Percentiles rank a stretch among this genome's conserved stretches.
Evolutionary conservation across 148 eudicot genomes (phyloP).

Genomic region (Chenopodium album): DNA sequence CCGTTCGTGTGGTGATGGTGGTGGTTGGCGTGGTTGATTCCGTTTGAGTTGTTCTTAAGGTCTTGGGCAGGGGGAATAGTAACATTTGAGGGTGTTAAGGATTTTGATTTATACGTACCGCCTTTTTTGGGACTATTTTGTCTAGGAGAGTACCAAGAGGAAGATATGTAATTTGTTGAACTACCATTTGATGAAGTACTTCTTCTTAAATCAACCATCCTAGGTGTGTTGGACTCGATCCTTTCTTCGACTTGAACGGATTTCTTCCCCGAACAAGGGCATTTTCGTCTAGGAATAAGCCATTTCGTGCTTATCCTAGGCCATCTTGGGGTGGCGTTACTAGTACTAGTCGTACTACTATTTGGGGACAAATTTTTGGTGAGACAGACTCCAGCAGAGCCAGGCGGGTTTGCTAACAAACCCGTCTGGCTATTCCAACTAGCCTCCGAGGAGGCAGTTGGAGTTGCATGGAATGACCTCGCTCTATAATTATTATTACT

Average conservation of each 20-base stretch:
- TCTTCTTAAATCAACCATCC: slow-evolving; percentile 30
- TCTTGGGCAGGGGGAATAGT: neutral
- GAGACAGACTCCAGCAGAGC: slow-evolving; percentile 33
- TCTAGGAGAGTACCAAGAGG: slow-evolving; percentile 30
- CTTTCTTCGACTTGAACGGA: slow-evolving; percentile 53
- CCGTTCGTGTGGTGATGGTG: neutral
- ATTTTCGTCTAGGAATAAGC: slow-evolving; percentile 46
- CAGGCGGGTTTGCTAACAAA: slow-evolving; percentile 54
- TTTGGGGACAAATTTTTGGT: slow-evolving; percentile 28
- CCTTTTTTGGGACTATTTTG: slow-evolving; percentile 30
- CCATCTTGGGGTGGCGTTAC: slow-evolving; percentile 10
- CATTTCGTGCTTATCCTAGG: slow-evolving; percentile 40
- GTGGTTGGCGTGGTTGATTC: neutral
- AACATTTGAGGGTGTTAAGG: slow-evolving; percentile 1
- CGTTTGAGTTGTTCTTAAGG: slow-evolving; percentile 3
- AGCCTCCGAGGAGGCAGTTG: slow-evolving; percentile 83
- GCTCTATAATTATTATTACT: slow-evolving; percentile 39
- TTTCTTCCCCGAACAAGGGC: slow-evolving; percentile 73
- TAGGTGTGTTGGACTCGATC: slow-evolving; percentile 26
- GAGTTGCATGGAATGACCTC: slow-evolving; percentile 61
- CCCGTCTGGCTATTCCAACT: slow-evolving; percentile 91
- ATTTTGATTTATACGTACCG: neutral
- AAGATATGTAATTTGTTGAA: slow-evolving; percentile 10
- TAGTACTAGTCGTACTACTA: slow-evolving; percentile 12
- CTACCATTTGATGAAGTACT: slow-evolving; percentile 26